Evolutionary conservation across 805 yeast genomes (phyloP).

Genomic region (Candida stauntonica): DNA sequence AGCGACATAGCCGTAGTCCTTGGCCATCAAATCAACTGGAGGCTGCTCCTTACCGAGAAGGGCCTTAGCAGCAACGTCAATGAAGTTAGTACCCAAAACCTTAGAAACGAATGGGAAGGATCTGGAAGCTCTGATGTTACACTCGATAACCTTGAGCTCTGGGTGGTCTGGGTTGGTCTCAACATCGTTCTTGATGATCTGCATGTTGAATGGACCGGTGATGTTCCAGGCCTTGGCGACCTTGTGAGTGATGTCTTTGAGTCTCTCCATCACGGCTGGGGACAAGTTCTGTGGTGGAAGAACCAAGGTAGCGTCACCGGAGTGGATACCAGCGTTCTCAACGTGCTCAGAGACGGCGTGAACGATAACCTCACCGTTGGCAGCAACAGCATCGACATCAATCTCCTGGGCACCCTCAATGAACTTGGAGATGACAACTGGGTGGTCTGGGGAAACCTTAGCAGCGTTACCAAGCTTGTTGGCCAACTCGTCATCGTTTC

Average conservation of each 20-base stretch:
- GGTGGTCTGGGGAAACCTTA: conserved; percentile 91
- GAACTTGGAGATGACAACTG: conserved; percentile 94
- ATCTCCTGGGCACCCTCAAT: conserved; percentile 96
- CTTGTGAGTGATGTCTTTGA: conserved; percentile 86
- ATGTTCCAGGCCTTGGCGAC: conserved; percentile 93
- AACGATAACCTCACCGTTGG: conserved; percentile 79
- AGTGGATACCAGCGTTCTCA: conserved; percentile 97
- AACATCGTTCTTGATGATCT: conserved; percentile 76
- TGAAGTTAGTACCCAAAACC: conserved; percentile 91
- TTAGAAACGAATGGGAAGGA: conserved; percentile 99
- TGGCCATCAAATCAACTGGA: conserved; percentile 80
- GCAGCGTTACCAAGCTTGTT: conserved; percentile 82
- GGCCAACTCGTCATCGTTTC: conserved; percentile 73
- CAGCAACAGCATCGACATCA: conserved; percentile 95
- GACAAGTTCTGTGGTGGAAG: conserved; percentile 85
- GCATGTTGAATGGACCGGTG: conserved; percentile 98
- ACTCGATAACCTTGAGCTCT: conserved; percentile 91
- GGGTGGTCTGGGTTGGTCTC: conserved; percentile 53
- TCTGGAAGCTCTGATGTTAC: conserved; percentile 97
- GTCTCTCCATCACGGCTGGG: conserved; percentile 59
- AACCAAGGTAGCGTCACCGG: conserved; percentile 96
- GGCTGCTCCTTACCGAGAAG: conserved; percentile 60
- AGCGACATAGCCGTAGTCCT: conserved; percentile 78
- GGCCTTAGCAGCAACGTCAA: conserved; percentile 90
- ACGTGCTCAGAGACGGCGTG: conserved; percentile 98